Percentiles rank a stretch among this genome's conserved stretches.
phyloP scores from a whole-genome alignment of 2,329 filamentous ascomycete genomes.

The Neofusicoccum sp. region DNA sequence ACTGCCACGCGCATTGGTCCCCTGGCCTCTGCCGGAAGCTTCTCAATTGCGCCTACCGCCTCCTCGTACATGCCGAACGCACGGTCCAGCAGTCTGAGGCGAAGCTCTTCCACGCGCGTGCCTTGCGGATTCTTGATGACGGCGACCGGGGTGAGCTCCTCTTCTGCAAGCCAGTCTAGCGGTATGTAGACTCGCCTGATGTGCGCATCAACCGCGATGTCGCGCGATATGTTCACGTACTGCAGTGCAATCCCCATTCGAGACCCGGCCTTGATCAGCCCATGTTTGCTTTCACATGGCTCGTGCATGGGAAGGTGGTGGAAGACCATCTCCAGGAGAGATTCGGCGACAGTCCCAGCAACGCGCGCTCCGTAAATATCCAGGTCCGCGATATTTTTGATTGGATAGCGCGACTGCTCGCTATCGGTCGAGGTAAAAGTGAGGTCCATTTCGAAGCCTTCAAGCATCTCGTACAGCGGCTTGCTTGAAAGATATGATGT shows the following conservation, averaged over 20 bases:
- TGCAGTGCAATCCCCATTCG: constrained; percentile 76
- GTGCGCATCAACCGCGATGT: constrained; percentile 68
- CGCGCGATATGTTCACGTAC: constrained; percentile 75
- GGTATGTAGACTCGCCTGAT: constrained; percentile 72
- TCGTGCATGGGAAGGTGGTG: constrained; percentile 46
- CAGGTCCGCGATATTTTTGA: constrained; percentile 61
- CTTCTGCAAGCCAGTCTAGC: constrained; percentile 62
- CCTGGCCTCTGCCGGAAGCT: constrained; percentile 62
- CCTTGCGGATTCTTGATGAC: constrained; percentile 56
- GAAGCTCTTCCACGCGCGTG: constrained; percentile 52
- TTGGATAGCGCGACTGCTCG: constrained; percentile 51
- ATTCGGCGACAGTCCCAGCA: constrained; percentile 71
- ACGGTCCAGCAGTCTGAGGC: constrained; percentile 58
- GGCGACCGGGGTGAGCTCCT: constrained; percentile 56
- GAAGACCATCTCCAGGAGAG: constrained; percentile 69
- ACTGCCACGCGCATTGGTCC: constrained; percentile 70
- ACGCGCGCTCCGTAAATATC: constrained; percentile 67
- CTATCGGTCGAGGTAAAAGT: constrained; percentile 47
- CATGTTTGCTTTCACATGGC: constrained; percentile 36
- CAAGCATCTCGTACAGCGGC: constrained; percentile 65
- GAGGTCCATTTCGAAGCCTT: constrained; percentile 71
- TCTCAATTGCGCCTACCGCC: constrained; percentile 60
- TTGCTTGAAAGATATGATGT: constrained; percentile 57
- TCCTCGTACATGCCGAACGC: constrained; percentile 64
- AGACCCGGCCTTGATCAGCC: constrained; percentile 59